Conservation (phyloP, 2,329 filamentous ascomycete genomes). For the Fusarium annulatum region DNA sequence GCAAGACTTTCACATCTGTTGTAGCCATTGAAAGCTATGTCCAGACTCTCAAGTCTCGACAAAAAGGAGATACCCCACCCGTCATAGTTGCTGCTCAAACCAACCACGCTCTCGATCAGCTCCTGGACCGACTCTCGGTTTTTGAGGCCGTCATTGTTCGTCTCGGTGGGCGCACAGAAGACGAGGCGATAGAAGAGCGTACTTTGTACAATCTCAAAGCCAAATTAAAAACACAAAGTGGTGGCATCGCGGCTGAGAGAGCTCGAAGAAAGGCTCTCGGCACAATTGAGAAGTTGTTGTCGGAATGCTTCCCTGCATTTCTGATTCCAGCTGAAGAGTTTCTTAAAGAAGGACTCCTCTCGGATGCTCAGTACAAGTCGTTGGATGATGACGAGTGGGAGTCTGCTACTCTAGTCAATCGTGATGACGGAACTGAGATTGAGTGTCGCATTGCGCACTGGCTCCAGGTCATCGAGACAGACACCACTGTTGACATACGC, state of each 20-base stretch:
- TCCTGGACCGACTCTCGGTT: constrained; percentile 71
- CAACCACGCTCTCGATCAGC: constrained; percentile 89
- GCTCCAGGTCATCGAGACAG: constrained; percentile 34
- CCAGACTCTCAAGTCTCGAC: constrained; percentile 65
- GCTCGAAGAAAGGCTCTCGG: constrained; percentile 18
- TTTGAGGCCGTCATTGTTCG: constrained; percentile 66
- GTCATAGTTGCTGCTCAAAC: constrained; percentile 88
- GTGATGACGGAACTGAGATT: background rate
- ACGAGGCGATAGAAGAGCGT: constrained; percentile 71
- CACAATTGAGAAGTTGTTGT: constrained; percentile 18
- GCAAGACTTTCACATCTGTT: constrained; percentile 86
- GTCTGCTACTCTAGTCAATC: background rate
- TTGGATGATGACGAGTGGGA: constrained; percentile 44
- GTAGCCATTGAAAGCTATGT: constrained; percentile 64
- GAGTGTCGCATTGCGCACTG: constrained; percentile 22
- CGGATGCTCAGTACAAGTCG: constrained; percentile 70
- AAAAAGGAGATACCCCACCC: constrained; percentile 52
- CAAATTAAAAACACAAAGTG: constrained; percentile 18
- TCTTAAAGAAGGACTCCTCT: constrained; percentile 66
- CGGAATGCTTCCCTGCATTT: constrained; percentile 50
- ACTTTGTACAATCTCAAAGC: constrained; percentile 73
- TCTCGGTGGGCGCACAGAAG: constrained; percentile 75
- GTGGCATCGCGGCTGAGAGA: constrained; percentile 3
- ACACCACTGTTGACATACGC: constrained; percentile 37
- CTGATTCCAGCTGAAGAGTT: constrained; percentile 68